A percentile compares a stretch with the other conserved stretches of the same genome.
Evolutionary conservation across 352 stramenopile species (phyloP).

Genomic region (Phytophthora uliginosa): DNA sequence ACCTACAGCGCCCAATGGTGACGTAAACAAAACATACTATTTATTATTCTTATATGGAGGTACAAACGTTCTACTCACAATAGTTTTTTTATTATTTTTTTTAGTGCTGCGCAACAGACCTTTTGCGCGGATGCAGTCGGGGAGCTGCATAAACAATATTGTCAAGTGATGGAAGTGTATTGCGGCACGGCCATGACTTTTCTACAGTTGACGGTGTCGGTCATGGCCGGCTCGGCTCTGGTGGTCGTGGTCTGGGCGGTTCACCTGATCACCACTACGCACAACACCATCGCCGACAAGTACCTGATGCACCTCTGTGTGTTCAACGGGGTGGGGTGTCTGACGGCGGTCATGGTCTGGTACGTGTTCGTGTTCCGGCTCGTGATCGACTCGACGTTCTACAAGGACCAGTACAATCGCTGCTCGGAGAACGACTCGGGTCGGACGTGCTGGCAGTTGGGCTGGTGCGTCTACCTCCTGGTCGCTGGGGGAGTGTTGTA

Average conservation of each 20-base stretch:
- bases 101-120: slow-evolving; percentile 38
- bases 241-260: slow-evolving; percentile 62
- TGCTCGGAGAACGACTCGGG: slow-evolving; percentile 65
- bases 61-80: neutral
- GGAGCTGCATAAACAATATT: slow-evolving; percentile 83
- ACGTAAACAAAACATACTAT: neutral
- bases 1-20: slow-evolving; percentile 75
- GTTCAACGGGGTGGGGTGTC: slow-evolving; percentile 57
- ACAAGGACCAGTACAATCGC: slow-evolving; percentile 83
- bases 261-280: slow-evolving; percentile 57
- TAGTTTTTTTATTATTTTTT: neutral
- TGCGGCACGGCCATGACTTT: slow-evolving; percentile 68
- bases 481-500: slow-evolving; percentile 67
- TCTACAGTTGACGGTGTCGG: slow-evolving; percentile 65
- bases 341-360: slow-evolving; percentile 64
- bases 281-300: slow-evolving; percentile 71
- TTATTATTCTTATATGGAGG: neutral
- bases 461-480: slow-evolving; percentile 66
- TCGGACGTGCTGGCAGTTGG: slow-evolving; percentile 83
- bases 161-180: slow-evolving; percentile 77
- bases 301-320: slow-evolving; percentile 84
- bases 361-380: slow-evolving; percentile 75
- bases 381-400: slow-evolving; percentile 79
- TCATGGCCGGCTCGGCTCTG: slow-evolving; percentile 58
- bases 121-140: slow-evolving; percentile 67